Base-by-base conservation (phyloP, 345 rosid species). In the Populus simonii region DNA sequence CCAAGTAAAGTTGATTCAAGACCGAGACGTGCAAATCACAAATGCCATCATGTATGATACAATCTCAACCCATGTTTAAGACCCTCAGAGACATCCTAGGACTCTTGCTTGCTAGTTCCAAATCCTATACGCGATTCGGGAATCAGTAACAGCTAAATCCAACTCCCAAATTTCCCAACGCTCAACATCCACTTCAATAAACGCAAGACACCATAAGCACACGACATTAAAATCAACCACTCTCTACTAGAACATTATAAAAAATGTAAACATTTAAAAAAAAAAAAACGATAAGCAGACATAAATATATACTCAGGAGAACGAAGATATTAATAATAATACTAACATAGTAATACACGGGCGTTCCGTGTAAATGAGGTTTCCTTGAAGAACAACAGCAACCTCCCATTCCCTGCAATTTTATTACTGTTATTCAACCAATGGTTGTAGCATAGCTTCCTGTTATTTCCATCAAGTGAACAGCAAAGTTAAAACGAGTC, bases 381-480 rank as follows among this genome's bases (percentile, higher is more conserved):
- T 89, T 90, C 77, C 91, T 86, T 36, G 96, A 87, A 80, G 98
- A 92, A 84, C 90, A 91, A 82, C 97, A 92, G 82, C 97, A 94
- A 75, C 94, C 98, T 87, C 98, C 98, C 98, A 94, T 94, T 76
- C 76, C 87, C 74, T 31, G 73, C 82, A 47, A 79, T 77, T 18
- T 16, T 78, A 70, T 74, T 75, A 71, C 68, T 63, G 70, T 62
- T 72, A 74, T 84, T 80, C 74, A 80, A 71, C 77, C 66, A 76
- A 82, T 39, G 71, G 66, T 77, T 16, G 78, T 74, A 53, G 81
- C 89, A 86, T 86, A 74, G 33, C 77, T 81, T 76, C 76, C 85
- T 62, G 86, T 59, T 49, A 72, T 76, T 71, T 70, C 45, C 67
- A 76, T 61, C 76, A 49, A 61, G 20, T 17, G 59, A 53, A 53